Evolutionary conservation across 257 asterid genomes (phyloP).

Genomic region (Misopates orontium): DNA sequence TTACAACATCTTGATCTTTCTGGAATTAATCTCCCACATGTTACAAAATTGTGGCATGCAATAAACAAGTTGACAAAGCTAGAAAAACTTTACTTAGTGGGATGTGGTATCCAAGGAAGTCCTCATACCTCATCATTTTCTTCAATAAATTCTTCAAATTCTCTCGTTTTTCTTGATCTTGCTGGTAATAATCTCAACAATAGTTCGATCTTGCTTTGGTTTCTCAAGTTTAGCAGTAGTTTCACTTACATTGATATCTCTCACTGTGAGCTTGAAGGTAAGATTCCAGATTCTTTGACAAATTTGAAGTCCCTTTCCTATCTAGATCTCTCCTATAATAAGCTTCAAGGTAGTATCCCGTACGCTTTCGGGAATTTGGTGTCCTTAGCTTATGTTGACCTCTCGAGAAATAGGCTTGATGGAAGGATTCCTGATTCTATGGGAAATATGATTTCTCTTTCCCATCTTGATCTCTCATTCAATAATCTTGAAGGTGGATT

Average conservation of each 20-base stretch:
- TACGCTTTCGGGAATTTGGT: slow-evolving; percentile 8
- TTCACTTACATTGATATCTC: slow-evolving; percentile 3
- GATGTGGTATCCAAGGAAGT: slow-evolving; percentile 8
- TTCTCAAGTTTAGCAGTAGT: slow-evolving; percentile 18
- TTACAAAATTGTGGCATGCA: slow-evolving; percentile 3
- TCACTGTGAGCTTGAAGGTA: neutral
- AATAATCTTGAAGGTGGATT: slow-evolving; percentile 12
- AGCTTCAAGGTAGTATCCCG: slow-evolving; percentile 17
- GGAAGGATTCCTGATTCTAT: slow-evolving; percentile 8
- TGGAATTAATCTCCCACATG: neutral
- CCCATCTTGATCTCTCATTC: slow-evolving; percentile 4
- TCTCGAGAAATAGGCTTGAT: slow-evolving; percentile 21
- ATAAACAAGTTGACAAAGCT: slow-evolving; percentile 6
- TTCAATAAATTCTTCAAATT: neutral
- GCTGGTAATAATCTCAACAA: neutral
- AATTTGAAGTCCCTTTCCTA: slow-evolving; percentile 12
- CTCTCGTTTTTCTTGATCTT: slow-evolving; percentile 21
- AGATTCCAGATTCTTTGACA: slow-evolving; percentile 11
- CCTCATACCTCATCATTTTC: neutral
- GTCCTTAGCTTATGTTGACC: slow-evolving; percentile 16
- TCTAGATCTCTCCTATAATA: slow-evolving; percentile 18
- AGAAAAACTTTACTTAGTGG: neutral
- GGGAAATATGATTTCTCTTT: slow-evolving; percentile 9
- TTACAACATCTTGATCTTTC: slow-evolving; percentile 26
- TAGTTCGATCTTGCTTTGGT: neutral